Percentiles rank a stretch among this genome's conserved stretches.
Evolutionary conservation across 768 basidiomycete genomes (phyloP).

Genomic region (Trametes gibbosa): DNA sequence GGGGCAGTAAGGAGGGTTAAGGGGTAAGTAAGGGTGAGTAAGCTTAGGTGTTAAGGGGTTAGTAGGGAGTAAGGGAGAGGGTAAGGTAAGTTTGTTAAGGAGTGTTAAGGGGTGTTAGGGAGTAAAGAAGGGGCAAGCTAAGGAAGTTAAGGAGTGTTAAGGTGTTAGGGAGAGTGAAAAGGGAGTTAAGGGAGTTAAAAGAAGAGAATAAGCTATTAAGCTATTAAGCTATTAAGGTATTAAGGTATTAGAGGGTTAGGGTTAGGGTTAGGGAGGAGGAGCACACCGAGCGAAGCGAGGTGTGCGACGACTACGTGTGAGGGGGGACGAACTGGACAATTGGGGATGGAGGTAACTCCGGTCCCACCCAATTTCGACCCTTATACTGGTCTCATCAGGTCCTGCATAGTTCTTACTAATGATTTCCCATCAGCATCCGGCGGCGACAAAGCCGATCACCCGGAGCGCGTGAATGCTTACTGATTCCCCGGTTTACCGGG

Average conservation of each 20-base stretch:
- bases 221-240: too few relatives aligned
- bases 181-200: neutral
- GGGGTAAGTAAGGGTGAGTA: too few relatives aligned
- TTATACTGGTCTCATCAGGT: neutral
- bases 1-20: too few relatives aligned
- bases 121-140: too few relatives aligned
- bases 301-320: neutral
- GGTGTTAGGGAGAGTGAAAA: neutral
- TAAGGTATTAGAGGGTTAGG: too few relatives aligned
- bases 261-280: neutral
- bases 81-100: too few relatives aligned
- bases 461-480: neutral
- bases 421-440: neutral
- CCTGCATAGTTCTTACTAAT: neutral
- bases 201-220: neutral
- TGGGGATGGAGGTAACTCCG: neutral
- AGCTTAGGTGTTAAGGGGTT: too few relatives aligned
- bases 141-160: too few relatives aligned
- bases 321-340: neutral
- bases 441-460: neutral
- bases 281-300: neutral
- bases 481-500: too few relatives aligned
- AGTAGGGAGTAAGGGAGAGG: too few relatives aligned
- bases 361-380: neutral
- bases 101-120: too few relatives aligned